phyloP scores from a whole-genome alignment of 2,329 filamentous ascomycete species.

The Trichoderma sp. region DNA sequence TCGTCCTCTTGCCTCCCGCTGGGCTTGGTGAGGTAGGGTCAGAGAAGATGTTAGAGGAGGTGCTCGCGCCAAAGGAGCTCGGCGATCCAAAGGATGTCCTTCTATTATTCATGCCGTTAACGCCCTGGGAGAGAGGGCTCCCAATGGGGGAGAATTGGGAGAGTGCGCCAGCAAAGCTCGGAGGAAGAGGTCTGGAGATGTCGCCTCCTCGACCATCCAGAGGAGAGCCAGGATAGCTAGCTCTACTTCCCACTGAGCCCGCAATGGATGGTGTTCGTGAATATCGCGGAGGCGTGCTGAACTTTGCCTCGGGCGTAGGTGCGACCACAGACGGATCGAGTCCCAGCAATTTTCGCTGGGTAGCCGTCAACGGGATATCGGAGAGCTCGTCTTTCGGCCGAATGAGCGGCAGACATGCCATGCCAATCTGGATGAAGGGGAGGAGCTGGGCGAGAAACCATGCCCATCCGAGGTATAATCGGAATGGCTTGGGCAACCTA shows the following conservation, averaged over 20 bases:
- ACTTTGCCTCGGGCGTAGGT: conserved; percentile 65
- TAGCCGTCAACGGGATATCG: conserved; percentile 79
- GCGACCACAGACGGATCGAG: conserved; percentile 64
- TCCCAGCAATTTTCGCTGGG: conserved; percentile 78
- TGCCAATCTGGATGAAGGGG: conserved; percentile 66
- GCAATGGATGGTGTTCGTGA: conserved; percentile 67
- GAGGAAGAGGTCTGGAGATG: conserved; percentile 27
- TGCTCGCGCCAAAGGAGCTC: conserved; percentile 51
- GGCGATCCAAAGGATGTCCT: conserved; percentile 59
- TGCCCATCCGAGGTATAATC: conserved; percentile 41
- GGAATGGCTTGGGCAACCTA: conserved; percentile 35
- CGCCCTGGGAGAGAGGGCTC: conserved; percentile 61
- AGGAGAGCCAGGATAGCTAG: conserved; percentile 57
- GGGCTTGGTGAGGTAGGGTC: conserved; percentile 72
- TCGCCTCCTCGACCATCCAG: conserved; percentile 56
- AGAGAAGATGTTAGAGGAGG: conserved; percentile 46
- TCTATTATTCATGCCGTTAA: conserved; percentile 50
- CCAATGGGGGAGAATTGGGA: conserved; percentile 47
- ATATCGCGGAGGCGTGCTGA: conserved; percentile 85
- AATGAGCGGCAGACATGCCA: conserved; percentile 70
- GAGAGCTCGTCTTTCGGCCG: conserved; percentile 71
- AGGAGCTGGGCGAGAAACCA: conserved; percentile 52
- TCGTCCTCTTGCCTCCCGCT: conserved; percentile 62
- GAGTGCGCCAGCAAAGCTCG: conserved; percentile 35
- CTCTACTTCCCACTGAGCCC: conserved; percentile 59